phyloP scores from a whole-genome alignment of 192 early-diverging fungal species.

The Phlyctochytrium planicorne region DNA sequence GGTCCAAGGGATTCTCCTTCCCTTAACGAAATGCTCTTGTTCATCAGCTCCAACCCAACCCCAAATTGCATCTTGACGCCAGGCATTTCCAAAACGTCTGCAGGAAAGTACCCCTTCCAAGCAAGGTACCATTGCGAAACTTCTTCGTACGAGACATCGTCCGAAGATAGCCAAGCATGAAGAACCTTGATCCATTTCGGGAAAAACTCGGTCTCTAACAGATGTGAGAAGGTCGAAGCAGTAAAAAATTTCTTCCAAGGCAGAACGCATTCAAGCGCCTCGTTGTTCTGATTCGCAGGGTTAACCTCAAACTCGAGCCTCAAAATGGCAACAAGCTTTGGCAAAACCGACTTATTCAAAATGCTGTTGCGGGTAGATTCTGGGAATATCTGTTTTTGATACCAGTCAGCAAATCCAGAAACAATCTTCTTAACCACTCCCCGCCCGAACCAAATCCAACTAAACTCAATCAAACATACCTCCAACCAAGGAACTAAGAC shows the following conservation, averaged over 20 bases:
- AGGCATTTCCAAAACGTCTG: conserved; percentile 38
- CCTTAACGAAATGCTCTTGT: conserved; percentile 28
- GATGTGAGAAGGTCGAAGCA: conserved; percentile 48
- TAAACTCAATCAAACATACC: too few relatives aligned
- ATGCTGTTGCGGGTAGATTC: conserved; percentile 59
- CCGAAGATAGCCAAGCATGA: conserved; percentile 64
- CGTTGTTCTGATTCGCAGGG: conserved; percentile 68
- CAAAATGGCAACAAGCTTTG: conserved; percentile 64
- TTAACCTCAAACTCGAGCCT: conserved; percentile 67
- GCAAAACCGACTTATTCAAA: conserved; percentile 63
- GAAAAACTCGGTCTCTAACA: conserved; percentile 78
- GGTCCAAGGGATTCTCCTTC: conserved; percentile 32
- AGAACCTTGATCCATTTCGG: conserved; percentile 73
- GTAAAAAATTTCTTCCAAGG: conserved; percentile 61
- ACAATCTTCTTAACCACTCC: too few relatives aligned
- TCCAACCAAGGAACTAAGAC: conserved; percentile 64
- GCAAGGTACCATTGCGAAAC: conserved; percentile 67
- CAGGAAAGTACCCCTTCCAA: conserved; percentile 60
- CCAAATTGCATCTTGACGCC: conserved; percentile 58
- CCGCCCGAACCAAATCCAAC: too few relatives aligned
- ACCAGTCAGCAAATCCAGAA: background rate
- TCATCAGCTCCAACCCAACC: conserved; percentile 74
- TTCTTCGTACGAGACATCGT: conserved; percentile 54
- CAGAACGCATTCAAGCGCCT: conserved; percentile 62
- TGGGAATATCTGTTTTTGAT: conserved; percentile 45